Base-by-base conservation (phyloP, 1,284 basidiomycete genomes). In the Fomitiporia mediterranea region DNA sequence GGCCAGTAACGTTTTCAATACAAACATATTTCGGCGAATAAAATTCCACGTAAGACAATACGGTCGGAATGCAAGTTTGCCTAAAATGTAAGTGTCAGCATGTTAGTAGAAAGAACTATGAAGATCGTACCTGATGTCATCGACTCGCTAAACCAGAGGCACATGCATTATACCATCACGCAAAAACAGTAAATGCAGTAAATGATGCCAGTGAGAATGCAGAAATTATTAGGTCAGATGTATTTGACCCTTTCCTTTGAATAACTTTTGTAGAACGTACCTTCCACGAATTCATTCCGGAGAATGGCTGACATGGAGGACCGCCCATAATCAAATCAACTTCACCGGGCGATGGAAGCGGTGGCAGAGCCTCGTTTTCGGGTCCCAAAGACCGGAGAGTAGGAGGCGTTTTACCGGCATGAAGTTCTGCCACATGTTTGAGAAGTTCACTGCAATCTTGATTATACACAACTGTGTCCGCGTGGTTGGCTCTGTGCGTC, bases 251-350 rank as follows among this genome's bases (percentile, higher is more conserved):
- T n/a, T n/a, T n/a, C n/a, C n/a, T n/a, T n/a, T n/a, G n/a, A n/a
- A n/a, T n/a, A n/a, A n/a, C n/a, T n/a, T 23, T 23, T 21, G 21
- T 11, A 7, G 13, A 9, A 60, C 71, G 67, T 58, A 81, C 84
- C 65, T 76, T 81, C 42, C 68, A 67, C 55, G 80, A 79, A 57
- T 88, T 88, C 60, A 82, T 80, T 0, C 68, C 63, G 54, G 81
- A 84, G 63, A 85, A 88, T 2, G 81, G 78, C 61, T 88, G 86
- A 64, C 86, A 88, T 11, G 86, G 86, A 9, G 84, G 83, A 4
- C 85, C 85, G 61, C 86, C 86, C 67, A 75, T 85, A 34, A 89
- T 82, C 56, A 89, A 77, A 61, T 89, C 85, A 3, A 89, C 77
- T 25, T 83, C 80, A 7, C 77, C 78, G 51, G 70, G 76, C 53